These are phyloP conservation scores for Pistacia integerrima DNA, from an alignment of 345 rosid genomes.

Conservation along the genomic window DNA sequence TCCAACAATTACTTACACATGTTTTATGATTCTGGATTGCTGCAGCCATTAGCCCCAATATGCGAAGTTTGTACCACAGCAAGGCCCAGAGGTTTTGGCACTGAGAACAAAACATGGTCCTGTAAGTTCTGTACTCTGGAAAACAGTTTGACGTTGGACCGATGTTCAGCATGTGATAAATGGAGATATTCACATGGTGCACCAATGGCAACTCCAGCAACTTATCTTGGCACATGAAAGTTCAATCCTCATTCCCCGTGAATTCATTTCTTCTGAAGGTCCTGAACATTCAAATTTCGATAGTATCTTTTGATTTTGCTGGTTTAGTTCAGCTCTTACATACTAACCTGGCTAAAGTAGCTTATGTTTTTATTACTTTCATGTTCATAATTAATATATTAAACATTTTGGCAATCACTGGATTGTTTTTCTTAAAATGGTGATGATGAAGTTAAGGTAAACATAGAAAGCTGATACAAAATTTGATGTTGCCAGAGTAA, in stretches of 20 bases:
- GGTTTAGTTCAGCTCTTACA: not conserved
- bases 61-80: slow-evolving; percentile 60
- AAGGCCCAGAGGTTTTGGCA: slow-evolving; percentile 49
- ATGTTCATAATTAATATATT: no score
- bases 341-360: not conserved
- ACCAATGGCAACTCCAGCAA: slow-evolving; percentile 60
- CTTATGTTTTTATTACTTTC: no score
- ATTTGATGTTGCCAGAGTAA: no score
- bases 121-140: slow-evolving; percentile 83
- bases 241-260: not conserved
- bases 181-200: slow-evolving; percentile 86
- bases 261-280: not conserved
- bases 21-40: slow-evolving; percentile 1
- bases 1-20: not conserved
- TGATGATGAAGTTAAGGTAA: not conserved
- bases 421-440: not conserved
- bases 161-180: slow-evolving; percentile 77
- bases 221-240: slow-evolving; percentile 57
- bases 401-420: not conserved
- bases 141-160: slow-evolving; percentile 56
- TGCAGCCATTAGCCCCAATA: slow-evolving; percentile 70
- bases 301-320: not conserved
- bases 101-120: slow-evolving; percentile 57
- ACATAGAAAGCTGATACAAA: not conserved
- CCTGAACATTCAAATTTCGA: not conserved